Evolutionary conservation across 306 rosid genomes (phyloP).

Genomic region (Cicer cuneatum): DNA sequence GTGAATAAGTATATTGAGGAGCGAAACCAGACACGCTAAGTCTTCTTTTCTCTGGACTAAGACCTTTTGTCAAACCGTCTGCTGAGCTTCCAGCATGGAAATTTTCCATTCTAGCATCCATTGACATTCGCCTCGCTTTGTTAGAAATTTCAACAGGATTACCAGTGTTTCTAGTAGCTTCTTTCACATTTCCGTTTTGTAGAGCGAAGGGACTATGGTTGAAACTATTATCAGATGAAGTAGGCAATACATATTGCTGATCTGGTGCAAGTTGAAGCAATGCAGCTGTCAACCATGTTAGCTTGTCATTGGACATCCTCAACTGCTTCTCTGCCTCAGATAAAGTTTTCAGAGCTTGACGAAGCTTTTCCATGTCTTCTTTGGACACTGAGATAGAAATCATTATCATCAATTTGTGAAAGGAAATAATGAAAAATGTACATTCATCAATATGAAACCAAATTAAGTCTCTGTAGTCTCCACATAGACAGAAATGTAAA

Average conservation of each 20-base stretch:
- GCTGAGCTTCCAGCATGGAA: constrained; percentile 61
- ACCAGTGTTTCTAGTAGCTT: constrained; percentile 50
- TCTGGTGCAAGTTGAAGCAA: constrained; percentile 99
- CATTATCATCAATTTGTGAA: constrained; percentile 27
- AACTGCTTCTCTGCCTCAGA: constrained; percentile 98
- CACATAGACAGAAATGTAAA: constrained; percentile 18
- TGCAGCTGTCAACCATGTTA: constrained; percentile 97
- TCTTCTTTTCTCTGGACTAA: constrained; percentile 61
- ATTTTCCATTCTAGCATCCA: constrained; percentile 56
- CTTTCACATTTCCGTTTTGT: constrained; percentile 57
- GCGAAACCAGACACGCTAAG: constrained; percentile 52
- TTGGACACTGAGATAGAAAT: constrained; percentile 66
- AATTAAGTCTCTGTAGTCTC: constrained; percentile 26
- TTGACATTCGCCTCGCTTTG: constrained; percentile 59
- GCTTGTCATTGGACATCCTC: constrained; percentile 91
- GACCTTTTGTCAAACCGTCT: constrained; percentile 55
- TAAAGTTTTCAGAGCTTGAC: constrained; percentile 91
- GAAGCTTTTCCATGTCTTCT: constrained; percentile 97
- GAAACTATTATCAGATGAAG: constrained; percentile 84
- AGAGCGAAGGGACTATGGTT: constrained; percentile 75
- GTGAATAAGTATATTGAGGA: constrained; percentile 57
- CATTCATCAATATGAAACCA: constrained; percentile 22
- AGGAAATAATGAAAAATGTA: constrained; percentile 15
- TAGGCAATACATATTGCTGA: constrained; percentile 89
- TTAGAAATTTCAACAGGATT: constrained; percentile 58